A percentile compares a stretch with the other conserved stretches of the same genome.
Evolutionary conservation across 2,329 filamentous ascomycete species (phyloP).

Genomic region (Drechslera avenae): DNA sequence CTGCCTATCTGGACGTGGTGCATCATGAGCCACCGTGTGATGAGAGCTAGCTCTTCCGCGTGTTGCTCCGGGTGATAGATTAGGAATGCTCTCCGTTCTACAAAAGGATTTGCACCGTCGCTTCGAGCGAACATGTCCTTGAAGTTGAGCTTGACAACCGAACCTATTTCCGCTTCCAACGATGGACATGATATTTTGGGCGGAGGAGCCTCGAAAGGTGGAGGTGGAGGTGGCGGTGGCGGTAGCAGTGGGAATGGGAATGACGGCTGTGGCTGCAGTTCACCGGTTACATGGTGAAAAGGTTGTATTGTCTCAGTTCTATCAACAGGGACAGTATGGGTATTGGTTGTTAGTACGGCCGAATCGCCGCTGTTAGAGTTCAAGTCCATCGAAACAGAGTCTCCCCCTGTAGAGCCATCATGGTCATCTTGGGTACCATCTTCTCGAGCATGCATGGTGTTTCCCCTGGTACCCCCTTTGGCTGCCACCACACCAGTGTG

Average conservation of each 20-base stretch:
- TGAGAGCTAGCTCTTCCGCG: constrained; percentile 34
- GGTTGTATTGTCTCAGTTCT: background rate
- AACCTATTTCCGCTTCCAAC: constrained; percentile 27
- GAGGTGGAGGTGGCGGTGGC: constrained; percentile 1
- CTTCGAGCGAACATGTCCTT: constrained; percentile 30
- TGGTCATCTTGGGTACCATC: too few species aligned
- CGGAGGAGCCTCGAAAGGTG: background rate
- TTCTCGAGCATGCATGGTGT: too few species aligned
- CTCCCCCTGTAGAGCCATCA: too few species aligned
- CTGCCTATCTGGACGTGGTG: constrained; percentile 37
- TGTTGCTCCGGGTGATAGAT: constrained; percentile 38
- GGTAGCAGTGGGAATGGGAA: background rate
- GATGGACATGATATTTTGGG: constrained; percentile 2
- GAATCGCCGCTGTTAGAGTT: too few species aligned
- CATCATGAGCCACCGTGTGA: constrained; percentile 40
- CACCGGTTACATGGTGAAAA: background rate
- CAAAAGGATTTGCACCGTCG: constrained; percentile 2
- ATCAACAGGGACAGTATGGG: too few species aligned
- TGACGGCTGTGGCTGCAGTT: background rate
- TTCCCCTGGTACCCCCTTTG: background rate
- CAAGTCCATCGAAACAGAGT: too few species aligned
- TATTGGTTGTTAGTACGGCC: too few species aligned
- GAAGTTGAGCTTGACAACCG: constrained; percentile 27
- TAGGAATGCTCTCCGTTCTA: constrained; percentile 34
- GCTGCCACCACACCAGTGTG: constrained; percentile 21